These are phyloP conservation scores for Cucumis sativus DNA, from an alignment of 306 rosid species.

Conservation along the genomic window Cucumber_9930_V3 NC_026655.2:24185501-24186000, in stretches of 20 bases:
- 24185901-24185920: no score
- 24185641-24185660: background rate
- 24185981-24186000: no score
- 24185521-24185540: constrained; percentile 25
- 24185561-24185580: background rate
- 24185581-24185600: background rate
- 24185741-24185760: background rate
- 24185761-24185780: background rate
- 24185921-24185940: no score
- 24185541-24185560: constrained; percentile 1
- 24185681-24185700: background rate
- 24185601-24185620: background rate
- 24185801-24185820: no score
- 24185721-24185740: background rate
- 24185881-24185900: no score
- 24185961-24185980: no score
- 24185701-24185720: background rate
- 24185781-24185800: no score
- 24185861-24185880: no score
- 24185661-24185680: background rate
- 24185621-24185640: background rate
- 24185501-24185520: constrained; percentile 85
- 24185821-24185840: no score
- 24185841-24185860: no score
- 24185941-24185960: no score